A percentile compares a stretch with the other conserved stretches of the same genome.
phyloP scores from a whole-genome alignment of 768 basidiomycete genomes.

The Trametes villosa region DNA sequence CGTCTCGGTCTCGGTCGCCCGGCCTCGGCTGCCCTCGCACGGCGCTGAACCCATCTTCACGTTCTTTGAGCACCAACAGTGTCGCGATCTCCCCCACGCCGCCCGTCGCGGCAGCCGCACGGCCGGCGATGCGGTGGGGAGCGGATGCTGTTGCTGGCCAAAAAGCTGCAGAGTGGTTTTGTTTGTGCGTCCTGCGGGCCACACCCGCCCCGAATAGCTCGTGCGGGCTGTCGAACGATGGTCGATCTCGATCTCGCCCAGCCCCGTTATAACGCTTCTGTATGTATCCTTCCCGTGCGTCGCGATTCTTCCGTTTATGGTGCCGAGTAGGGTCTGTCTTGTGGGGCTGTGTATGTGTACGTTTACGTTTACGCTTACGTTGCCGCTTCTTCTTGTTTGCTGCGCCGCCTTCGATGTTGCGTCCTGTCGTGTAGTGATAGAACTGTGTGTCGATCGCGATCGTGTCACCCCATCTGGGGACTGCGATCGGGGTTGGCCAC shows the following conservation, averaged over 20 bases:
- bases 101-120: not conserved
- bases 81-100: slow-evolving; percentile 10
- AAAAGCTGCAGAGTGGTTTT: slow-evolving; percentile 25
- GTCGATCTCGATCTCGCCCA: no score
- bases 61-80: slow-evolving; percentile 33
- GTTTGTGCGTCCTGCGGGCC: not conserved
- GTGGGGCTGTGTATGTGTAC: slow-evolving; percentile 1
- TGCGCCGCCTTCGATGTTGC: no score
- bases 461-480: not conserved
- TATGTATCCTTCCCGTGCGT: not conserved
- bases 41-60: slow-evolving; percentile 21
- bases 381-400: not conserved
- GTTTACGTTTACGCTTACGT: not conserved
- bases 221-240: no score
- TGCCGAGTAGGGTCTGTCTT: not conserved
- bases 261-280: no score
- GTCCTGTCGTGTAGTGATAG: slow-evolving; percentile 1
- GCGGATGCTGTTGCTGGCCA: slow-evolving; percentile 24
- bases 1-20: slow-evolving; percentile 1
- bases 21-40: slow-evolving; percentile 7
- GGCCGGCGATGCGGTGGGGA: slow-evolving; percentile 6
- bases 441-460: not conserved
- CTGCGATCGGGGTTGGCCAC: not conserved
- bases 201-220: not conserved
- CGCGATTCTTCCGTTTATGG: not conserved